Evolutionary conservation across 1,284 basidiomycete species (phyloP).

Genomic region (Paramarasmius palmivorus): DNA sequence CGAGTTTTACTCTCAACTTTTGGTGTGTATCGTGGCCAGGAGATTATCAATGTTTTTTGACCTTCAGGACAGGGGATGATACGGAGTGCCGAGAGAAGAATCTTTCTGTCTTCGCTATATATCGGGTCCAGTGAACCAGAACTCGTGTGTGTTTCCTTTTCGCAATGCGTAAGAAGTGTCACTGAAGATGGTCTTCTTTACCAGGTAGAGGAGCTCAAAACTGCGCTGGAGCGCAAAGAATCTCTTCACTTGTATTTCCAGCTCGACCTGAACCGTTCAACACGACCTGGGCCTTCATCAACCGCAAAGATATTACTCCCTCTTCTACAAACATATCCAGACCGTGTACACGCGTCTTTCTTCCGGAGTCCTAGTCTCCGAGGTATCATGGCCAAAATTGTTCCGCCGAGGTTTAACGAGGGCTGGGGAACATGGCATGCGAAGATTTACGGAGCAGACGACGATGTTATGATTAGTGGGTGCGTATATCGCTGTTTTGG

Average conservation of each 20-base stretch:
- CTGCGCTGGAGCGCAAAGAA: no score
- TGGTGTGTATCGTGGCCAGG: slow-evolving; percentile 32
- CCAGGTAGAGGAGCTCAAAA: slow-evolving; percentile 61
- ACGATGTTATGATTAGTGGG: slow-evolving; percentile 93
- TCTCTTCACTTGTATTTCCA: no score
- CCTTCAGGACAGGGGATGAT: slow-evolving; percentile 65
- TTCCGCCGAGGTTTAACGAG: slow-evolving; percentile 95
- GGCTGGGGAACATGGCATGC: slow-evolving; percentile 99
- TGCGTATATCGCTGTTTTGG: slow-evolving; percentile 31
- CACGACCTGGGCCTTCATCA: slow-evolving; percentile 76
- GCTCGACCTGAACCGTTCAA: slow-evolving; percentile 41
- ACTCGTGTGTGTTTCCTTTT: slow-evolving; percentile 50
- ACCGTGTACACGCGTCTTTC: slow-evolving; percentile 76
- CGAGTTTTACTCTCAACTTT: slow-evolving; percentile 39
- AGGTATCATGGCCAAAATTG: slow-evolving; percentile 70
- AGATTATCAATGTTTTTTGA: background rate
- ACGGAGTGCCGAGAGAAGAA: slow-evolving; percentile 65
- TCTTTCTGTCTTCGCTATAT: slow-evolving; percentile 88
- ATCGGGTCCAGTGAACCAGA: slow-evolving; percentile 72
- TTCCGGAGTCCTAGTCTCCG: slow-evolving; percentile 87
- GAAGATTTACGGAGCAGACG: slow-evolving; percentile 93
- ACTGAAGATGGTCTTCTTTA: slow-evolving; percentile 4
- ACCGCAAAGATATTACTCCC: slow-evolving; percentile 78
- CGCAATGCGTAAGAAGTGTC: background rate
- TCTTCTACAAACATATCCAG: slow-evolving; percentile 70